Conservation (phyloP, 495 filamentous ascomycete species). For the Podospora pseudoanserina region DNA sequence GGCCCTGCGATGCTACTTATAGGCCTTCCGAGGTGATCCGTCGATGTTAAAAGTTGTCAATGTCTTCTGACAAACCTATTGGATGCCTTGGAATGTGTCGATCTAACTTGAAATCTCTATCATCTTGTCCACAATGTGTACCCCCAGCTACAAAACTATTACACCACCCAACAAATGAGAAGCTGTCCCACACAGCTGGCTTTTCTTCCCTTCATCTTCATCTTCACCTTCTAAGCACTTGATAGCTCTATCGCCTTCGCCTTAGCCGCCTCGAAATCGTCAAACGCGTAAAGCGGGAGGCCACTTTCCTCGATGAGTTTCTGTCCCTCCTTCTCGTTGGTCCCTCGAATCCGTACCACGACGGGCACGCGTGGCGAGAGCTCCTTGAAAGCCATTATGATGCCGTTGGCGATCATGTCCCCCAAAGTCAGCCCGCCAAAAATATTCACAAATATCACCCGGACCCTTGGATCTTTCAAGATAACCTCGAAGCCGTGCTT, state of each 20-base stretch:
- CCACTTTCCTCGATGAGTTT: constrained; percentile 74
- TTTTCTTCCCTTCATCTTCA: background rate
- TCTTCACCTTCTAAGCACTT: background rate
- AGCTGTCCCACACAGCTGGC: background rate
- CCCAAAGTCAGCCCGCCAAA: constrained; percentile 82
- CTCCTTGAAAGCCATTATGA: constrained; percentile 74
- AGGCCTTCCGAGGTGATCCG: too few relatives aligned
- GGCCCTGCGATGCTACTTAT: too few relatives aligned
- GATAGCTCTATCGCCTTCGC: constrained; percentile 65
- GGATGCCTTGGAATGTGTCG: too few relatives aligned
- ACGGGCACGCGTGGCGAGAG: constrained; percentile 68
- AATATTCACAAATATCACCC: constrained; percentile 80
- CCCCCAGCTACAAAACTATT: background rate
- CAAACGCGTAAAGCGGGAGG: constrained; percentile 69
- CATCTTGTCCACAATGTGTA: background rate
- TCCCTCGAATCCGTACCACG: constrained; percentile 79
- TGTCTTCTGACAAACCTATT: too few relatives aligned
- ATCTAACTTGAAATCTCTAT: background rate
- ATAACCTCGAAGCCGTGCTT: constrained; percentile 71
- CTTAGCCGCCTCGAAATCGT: constrained; percentile 78
- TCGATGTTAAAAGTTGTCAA: too few relatives aligned
- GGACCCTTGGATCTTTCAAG: constrained; percentile 65
- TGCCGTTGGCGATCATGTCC: constrained; percentile 85
- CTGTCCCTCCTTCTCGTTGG: constrained; percentile 74
- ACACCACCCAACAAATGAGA: background rate